Conservation (phyloP, 2,329 filamentous ascomycete species). For the Berkeleyomyces rouxiae region DNA sequence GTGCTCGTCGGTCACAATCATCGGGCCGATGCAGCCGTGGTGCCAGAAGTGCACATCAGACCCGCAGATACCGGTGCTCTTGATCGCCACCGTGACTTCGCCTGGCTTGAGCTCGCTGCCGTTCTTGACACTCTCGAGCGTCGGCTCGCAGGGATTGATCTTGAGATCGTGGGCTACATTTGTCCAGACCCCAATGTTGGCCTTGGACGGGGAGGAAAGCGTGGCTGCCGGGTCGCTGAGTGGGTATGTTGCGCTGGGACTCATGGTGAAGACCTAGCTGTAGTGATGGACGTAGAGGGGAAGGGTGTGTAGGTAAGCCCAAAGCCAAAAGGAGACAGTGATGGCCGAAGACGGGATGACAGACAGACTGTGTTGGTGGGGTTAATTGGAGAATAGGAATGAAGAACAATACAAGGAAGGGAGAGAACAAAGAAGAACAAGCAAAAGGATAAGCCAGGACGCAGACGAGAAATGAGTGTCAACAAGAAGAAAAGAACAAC, state of each 20-base stretch:
- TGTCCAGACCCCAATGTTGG: conserved; percentile 92
- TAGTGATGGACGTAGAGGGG: neutral
- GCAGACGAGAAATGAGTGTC: neutral
- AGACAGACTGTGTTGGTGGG: neutral
- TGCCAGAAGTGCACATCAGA: conserved; percentile 98
- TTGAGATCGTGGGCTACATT: conserved; percentile 86
- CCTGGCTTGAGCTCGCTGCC: conserved; percentile 56
- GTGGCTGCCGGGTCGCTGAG: conserved; percentile 7
- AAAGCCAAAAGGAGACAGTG: neutral
- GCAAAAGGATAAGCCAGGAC: neutral
- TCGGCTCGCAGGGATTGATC: conserved; percentile 64
- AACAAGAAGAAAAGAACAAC: neutral
- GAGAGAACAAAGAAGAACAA: neutral
- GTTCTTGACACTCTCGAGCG: conserved; percentile 53
- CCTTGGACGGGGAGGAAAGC: conserved; percentile 33
- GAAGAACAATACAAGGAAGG: neutral
- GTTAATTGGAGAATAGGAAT: neutral
- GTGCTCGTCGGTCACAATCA: conserved; percentile 79
- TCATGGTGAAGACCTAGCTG: conserved; percentile 18
- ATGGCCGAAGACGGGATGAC: neutral
- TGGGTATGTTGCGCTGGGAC: conserved; percentile 19
- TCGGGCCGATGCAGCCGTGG: conserved; percentile 83
- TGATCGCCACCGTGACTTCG: conserved; percentile 75
- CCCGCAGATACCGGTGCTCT: conserved; percentile 94
- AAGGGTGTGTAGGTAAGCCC: neutral